These are phyloP conservation scores for Amanita molliuscula DNA, from an alignment of 768 basidiomycete species.

Conservation along the genomic window DNA sequence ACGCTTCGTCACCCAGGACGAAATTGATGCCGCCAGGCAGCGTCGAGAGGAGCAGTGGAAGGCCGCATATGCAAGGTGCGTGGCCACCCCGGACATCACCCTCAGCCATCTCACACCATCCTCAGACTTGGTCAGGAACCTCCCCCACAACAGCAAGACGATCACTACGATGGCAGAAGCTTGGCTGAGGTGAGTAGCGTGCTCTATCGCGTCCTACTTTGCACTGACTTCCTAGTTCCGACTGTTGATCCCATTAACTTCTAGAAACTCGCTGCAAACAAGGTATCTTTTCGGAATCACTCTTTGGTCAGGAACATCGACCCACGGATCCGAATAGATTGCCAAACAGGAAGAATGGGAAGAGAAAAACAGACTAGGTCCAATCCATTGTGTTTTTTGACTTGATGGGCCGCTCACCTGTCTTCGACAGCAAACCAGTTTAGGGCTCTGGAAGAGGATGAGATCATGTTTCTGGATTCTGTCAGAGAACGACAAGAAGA, in stretches of 20 bases:
- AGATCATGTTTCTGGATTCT: constrained; percentile 82
- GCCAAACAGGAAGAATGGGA: constrained; percentile 94
- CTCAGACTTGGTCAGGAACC: constrained; percentile 76
- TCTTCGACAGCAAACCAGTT: constrained; percentile 66
- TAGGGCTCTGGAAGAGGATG: constrained; percentile 82
- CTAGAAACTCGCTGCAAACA: constrained; percentile 87
- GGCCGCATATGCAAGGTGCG: constrained; percentile 75
- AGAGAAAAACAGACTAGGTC: constrained; percentile 72
- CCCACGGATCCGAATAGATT: constrained; percentile 32
- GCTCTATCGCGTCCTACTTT: constrained; percentile 11
- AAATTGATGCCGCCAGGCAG: constrained; percentile 63
- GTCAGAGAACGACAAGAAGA: constrained; percentile 65
- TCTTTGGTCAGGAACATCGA: constrained; percentile 7
- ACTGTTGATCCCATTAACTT: constrained; percentile 29
- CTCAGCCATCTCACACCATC: constrained; percentile 5
- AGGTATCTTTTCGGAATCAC: constrained; percentile 31
- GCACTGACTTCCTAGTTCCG: constrained; percentile 41
- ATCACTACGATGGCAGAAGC: constrained; percentile 75
- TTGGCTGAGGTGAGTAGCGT: constrained; percentile 67
- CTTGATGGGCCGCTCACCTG: constrained; percentile 6
- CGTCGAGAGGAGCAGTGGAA: constrained; percentile 81
- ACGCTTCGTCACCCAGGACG: constrained; percentile 73
- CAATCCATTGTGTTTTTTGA: constrained; percentile 9
- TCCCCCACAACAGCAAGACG: constrained; percentile 57
- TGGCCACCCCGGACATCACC: background rate